Evolutionary conservation across 306 rosid species (phyloP).

Genomic region (Lablab purpureus): DNA sequence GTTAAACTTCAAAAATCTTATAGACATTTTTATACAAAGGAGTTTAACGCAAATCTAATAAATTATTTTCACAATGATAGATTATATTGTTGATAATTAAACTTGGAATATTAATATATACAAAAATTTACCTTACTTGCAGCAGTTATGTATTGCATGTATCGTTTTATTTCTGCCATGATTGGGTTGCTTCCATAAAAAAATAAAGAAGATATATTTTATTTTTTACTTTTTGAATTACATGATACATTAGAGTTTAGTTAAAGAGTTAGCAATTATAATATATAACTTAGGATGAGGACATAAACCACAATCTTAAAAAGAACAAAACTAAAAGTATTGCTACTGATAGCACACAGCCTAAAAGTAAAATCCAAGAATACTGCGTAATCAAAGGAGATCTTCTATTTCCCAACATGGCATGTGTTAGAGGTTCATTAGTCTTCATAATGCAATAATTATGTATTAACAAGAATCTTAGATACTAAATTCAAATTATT

Average conservation of each 20-base stretch:
- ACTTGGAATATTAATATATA: too few species aligned
- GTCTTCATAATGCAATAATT: constrained; percentile 18
- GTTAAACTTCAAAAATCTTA: too few species aligned
- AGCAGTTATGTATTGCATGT: background rate
- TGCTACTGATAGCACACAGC: background rate
- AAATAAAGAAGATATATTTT: too few species aligned
- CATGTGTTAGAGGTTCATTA: constrained; percentile 33
- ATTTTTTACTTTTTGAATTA: background rate
- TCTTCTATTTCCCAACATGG: background rate
- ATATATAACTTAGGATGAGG: constrained; percentile 1
- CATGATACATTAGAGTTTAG: background rate
- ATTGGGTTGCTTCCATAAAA: background rate
- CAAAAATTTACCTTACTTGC: background rate
- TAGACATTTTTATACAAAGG: too few species aligned
- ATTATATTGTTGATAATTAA: too few species aligned
- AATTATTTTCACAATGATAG: too few species aligned
- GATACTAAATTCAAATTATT: background rate
- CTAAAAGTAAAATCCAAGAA: constrained; percentile 6
- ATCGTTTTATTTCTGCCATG: background rate
- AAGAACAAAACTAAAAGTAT: background rate
- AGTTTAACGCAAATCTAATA: too few species aligned
- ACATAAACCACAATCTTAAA: background rate
- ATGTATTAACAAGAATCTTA: constrained; percentile 16
- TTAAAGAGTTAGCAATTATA: background rate
- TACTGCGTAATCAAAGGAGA: background rate